A percentile compares a stretch with the other conserved stretches of the same genome.
Conservation (phyloP, 1,139 yeast genomes). For the Blastobotrys arbuscula region DNA sequence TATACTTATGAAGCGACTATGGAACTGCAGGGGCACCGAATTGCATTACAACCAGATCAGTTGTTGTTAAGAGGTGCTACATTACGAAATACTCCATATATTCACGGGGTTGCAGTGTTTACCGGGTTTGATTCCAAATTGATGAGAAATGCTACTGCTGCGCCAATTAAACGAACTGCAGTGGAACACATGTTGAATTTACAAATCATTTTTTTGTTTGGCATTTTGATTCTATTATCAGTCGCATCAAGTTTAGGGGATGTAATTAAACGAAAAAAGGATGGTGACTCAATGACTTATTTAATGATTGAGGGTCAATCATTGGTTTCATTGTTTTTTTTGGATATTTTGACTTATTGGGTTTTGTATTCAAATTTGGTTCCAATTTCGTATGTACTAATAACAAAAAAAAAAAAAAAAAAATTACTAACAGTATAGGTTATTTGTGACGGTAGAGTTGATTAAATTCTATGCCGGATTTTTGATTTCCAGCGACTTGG, state of each 20-base stretch:
- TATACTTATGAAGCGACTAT: conserved; percentile 94
- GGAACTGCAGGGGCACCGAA: conserved; percentile 46
- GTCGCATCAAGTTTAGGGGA: conserved; percentile 84
- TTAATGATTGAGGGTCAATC: conserved; percentile 65
- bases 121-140: conserved; percentile 98
- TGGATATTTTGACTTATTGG: conserved; percentile 90
- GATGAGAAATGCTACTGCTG: conserved; percentile 98
- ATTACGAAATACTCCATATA: conserved; percentile 90
- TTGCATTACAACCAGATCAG: conserved; percentile 86
- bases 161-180: conserved; percentile 95
- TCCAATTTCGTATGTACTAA: conserved; percentile 59
- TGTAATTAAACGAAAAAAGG: conserved; percentile 62
- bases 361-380: conserved; percentile 91
- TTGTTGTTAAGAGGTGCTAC: conserved; percentile 92
- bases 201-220: conserved; percentile 83
- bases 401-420: not conserved
- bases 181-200: conserved; percentile 92
- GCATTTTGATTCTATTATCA: conserved; percentile 67
- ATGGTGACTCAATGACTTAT: conserved; percentile 52
- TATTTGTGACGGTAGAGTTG: conserved; percentile 92
- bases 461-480: conserved; percentile 94
- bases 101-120: conserved; percentile 86
- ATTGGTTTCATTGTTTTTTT: conserved; percentile 67
- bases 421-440: conserved; percentile 22
- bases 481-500: conserved; percentile 90